Conservation (phyloP, 129 eudicot species). For the Deinandra increscens region DNA sequence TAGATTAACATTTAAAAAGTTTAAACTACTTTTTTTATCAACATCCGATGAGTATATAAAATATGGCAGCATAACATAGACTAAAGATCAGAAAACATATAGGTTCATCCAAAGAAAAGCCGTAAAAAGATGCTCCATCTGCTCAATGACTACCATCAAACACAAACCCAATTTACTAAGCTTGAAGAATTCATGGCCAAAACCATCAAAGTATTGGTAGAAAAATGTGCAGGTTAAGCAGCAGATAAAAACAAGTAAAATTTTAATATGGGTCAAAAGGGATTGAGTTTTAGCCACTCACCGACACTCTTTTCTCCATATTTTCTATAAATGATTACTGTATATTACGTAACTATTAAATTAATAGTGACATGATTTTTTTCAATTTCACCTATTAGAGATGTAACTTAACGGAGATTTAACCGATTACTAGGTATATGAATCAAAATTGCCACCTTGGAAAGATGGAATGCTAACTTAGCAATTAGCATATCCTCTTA, state of each 20-base stretch:
- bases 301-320: neutral
- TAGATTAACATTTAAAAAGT: neutral
- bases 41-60: neutral
- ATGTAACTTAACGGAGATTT: neutral
- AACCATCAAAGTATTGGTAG: neutral
- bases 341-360: neutral
- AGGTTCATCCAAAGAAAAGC: neutral
- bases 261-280: neutral
- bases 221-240: neutral
- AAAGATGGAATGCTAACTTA: neutral
- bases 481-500: neutral
- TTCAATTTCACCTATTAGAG: neutral
- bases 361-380: neutral
- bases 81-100: neutral
- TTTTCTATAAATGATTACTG: neutral
- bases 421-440: neutral
- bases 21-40: neutral
- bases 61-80: neutral
- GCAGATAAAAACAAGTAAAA: neutral
- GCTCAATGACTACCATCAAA: slow-evolving; percentile 3
- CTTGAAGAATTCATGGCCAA: slow-evolving; percentile 2
- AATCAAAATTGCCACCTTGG: neutral
- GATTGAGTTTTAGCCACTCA: neutral
- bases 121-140: neutral
- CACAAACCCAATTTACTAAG: neutral